Conservation (phyloP, 495 filamentous ascomycete genomes). For the Aspergillus nidulans region DNA sequence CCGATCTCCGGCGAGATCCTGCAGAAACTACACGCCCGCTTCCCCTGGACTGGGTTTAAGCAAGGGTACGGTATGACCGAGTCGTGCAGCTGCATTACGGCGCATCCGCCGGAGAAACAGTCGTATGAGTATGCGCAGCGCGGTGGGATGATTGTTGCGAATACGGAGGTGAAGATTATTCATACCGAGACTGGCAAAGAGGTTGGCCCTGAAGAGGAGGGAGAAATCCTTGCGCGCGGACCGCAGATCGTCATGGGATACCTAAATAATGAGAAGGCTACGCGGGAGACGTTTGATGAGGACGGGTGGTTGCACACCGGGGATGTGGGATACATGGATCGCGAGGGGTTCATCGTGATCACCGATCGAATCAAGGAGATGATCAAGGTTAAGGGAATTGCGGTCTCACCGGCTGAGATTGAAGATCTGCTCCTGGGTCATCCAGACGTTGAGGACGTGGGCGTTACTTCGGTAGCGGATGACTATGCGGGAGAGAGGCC, state of each 20-base stretch:
- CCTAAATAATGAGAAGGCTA: slow-evolving; percentile 50
- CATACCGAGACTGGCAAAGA: slow-evolving; percentile 44
- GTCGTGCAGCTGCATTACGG: slow-evolving; percentile 57
- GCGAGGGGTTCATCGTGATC: slow-evolving; percentile 54
- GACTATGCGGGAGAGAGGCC: slow-evolving; percentile 60
- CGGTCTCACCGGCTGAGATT: slow-evolving; percentile 66
- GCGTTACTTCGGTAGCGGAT: slow-evolving; percentile 55
- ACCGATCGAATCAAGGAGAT: slow-evolving; percentile 70
- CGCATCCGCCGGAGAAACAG: slow-evolving; percentile 50
- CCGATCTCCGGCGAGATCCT: slow-evolving; percentile 61
- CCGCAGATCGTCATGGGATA: slow-evolving; percentile 59
- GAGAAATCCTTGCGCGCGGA: slow-evolving; percentile 57
- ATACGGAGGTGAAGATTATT: slow-evolving; percentile 59
- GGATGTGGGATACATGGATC: slow-evolving; percentile 57
- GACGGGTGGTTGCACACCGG: slow-evolving; percentile 64
- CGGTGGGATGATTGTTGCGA: slow-evolving; percentile 56
- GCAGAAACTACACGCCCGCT: slow-evolving; percentile 50
- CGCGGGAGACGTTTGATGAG: slow-evolving; percentile 53
- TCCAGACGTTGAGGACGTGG: slow-evolving; percentile 53
- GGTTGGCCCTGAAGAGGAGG: slow-evolving; percentile 44
- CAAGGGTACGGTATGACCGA: slow-evolving; percentile 71
- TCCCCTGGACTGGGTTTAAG: slow-evolving; percentile 60
- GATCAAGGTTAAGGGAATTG: slow-evolving; percentile 72
- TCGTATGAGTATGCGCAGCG: slow-evolving; percentile 54
- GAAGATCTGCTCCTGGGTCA: slow-evolving; percentile 61